Conservation (phyloP, 2,329 filamentous ascomycete species). For the Fusarium liriodendri region DNA sequence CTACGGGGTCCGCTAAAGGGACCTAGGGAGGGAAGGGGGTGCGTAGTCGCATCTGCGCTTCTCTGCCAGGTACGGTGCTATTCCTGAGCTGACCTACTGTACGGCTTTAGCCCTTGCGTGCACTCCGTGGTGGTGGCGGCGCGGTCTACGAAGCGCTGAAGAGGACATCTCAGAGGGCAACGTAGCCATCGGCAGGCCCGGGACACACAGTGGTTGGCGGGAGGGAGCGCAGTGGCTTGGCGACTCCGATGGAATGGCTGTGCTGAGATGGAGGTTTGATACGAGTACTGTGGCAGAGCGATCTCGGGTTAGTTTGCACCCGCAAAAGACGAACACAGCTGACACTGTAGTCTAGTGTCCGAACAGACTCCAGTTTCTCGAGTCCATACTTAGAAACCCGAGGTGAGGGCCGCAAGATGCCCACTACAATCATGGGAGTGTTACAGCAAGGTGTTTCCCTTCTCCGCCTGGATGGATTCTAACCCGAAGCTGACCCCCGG, state of each 20-base stretch:
- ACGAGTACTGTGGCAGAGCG: neutral
- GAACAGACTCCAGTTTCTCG: neutral
- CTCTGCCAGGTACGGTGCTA: conserved; percentile 5
- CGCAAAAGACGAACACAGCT: neutral
- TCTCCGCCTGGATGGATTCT: conserved; percentile 11
- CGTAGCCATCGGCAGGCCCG: conserved; percentile 19
- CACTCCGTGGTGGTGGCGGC: conserved; percentile 12
- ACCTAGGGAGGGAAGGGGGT: conserved; percentile 25
- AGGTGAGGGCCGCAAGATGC: conserved; percentile 3
- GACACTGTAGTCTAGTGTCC: neutral
- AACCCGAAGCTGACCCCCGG: conserved; percentile 7
- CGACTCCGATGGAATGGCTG: conserved; percentile 13
- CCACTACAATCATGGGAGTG: neutral
- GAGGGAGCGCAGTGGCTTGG: conserved; percentile 5
- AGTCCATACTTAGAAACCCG: conserved; percentile 5
- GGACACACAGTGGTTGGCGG: conserved; percentile 8
- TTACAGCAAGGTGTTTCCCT: conserved; percentile 18
- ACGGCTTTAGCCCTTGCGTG: conserved; percentile 18
- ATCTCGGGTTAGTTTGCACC: neutral
- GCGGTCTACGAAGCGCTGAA: neutral
- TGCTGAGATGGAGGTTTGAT: conserved; percentile 8
- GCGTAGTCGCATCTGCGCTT: neutral
- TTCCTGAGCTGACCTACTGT: conserved; percentile 8
- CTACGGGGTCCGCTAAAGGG: conserved; percentile 37
- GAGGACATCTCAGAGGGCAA: conserved; percentile 11